phyloP scores from a whole-genome alignment of 2,329 filamentous ascomycete genomes.

The Neophaeococcomyces aloes region DNA sequence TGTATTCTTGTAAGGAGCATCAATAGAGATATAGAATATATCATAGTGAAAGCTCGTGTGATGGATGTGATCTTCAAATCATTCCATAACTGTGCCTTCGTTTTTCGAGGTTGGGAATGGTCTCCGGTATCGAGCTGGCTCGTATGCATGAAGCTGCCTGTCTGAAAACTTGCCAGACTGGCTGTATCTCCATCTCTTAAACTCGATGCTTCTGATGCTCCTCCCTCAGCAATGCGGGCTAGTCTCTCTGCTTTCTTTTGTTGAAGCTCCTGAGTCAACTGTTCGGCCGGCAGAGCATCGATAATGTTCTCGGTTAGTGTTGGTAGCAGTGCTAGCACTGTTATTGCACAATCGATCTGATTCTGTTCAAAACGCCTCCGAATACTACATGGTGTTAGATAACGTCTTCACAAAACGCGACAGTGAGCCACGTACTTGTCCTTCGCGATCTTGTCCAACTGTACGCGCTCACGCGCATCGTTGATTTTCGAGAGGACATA shows the following conservation, averaged over 20 bases:
- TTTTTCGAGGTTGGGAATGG: constrained; percentile 48
- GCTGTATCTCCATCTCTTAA: constrained; percentile 72
- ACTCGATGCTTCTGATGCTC: constrained; percentile 52
- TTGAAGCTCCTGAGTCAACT: constrained; percentile 86
- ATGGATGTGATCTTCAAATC: constrained; percentile 91
- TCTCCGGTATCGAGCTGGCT: constrained; percentile 54
- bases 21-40: constrained; percentile 83
- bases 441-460: constrained; percentile 85
- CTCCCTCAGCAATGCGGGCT: constrained; percentile 34
- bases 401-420: background rate
- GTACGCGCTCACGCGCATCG: constrained; percentile 92
- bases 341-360: constrained; percentile 97
- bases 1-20: constrained; percentile 90
- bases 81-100: constrained; percentile 91
- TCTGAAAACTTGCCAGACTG: constrained; percentile 65
- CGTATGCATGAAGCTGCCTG: constrained; percentile 72
- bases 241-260: constrained; percentile 70
- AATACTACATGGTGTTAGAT: constrained; percentile 49
- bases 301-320: constrained; percentile 85
- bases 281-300: constrained; percentile 78
- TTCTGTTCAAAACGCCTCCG: constrained; percentile 96
- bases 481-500: constrained; percentile 87
- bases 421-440: constrained; percentile 62
- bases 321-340: constrained; percentile 86
- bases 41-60: constrained; percentile 77